Evolutionary conservation across 257 asterid species (phyloP), one percentile per base, ranked within the genome.

Genomic region (Paraleonurus japonicus): DNA sequence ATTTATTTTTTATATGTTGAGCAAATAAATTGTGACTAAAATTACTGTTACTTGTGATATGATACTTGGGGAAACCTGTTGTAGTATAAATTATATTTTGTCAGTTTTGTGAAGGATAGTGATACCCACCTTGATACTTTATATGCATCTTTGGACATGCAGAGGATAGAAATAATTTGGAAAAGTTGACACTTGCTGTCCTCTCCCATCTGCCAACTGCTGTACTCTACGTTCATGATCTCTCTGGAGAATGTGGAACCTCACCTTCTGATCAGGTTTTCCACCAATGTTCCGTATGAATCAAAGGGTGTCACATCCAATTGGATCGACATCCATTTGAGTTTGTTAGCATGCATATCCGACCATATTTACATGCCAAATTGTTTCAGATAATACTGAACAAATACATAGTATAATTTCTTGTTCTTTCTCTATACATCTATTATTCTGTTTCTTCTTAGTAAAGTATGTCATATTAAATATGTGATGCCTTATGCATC

Each of bases 161-260:
- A 94, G 99, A 89, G 75, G 93, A 94, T 78, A 88, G 99, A 83
- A 94, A 91, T 82, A 94, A 94, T 81, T 81, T 91, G 76, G 99
- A 94, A 84, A 94, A 94, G 85, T 76, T 94, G 90, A 94, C 99
- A 5, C 90, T 94, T 66, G 99, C 97, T 22, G 99, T 91, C 48
- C 96, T 94, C 63, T 77, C 96, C 73, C 96, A 94, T 84, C 84
- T 94, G 83, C 97, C 99, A 22, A 94, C 97, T 75, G 99, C 97
- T 65, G 95, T 94, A 48, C 92, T 94, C 75, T 94, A 84, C 76
- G 97, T 94, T 73, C 99, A 94, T 65, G 99, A 94, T 82, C 95
- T 94, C 59, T 81, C 97, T 60, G 99, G 97, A 75, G 89, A 89
- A 81, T 91, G 99, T 81, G 99, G 99, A 63, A 91, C 89, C 32